A percentile compares a stretch with the other conserved stretches of the same genome.
Conservation (phyloP, 2,329 filamentous ascomycete species). For the Xylaria sp. region DNA sequence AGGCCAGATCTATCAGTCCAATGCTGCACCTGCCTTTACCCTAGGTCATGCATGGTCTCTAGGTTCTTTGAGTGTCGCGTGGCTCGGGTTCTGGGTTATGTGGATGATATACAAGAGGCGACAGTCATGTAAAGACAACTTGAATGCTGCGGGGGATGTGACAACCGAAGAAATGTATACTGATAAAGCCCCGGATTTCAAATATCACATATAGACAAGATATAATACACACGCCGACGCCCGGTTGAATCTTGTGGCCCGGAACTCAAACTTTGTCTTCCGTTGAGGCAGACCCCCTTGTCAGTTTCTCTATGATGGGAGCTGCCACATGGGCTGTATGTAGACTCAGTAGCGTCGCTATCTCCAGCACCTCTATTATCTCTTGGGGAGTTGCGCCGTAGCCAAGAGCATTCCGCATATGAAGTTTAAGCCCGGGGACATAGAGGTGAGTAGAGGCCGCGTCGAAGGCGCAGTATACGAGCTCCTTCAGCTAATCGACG, state of each 20-base stretch:
- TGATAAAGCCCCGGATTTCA: conserved; percentile 62
- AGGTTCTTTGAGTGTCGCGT: conserved; percentile 52
- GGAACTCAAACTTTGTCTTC: background rate
- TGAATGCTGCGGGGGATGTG: conserved; percentile 54
- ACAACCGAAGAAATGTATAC: conserved; percentile 59
- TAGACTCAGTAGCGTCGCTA: conserved; percentile 52
- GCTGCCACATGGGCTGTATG: conserved; percentile 49
- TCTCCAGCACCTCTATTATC: conserved; percentile 60
- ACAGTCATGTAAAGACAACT: conserved; percentile 47
- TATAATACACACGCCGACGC: background rate
- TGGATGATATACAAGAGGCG: conserved; percentile 50
- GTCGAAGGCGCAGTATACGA: conserved; percentile 62
- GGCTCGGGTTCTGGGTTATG: conserved; percentile 53
- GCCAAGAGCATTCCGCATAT: conserved; percentile 60
- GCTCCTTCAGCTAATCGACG: conserved; percentile 53
- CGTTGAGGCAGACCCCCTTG: conserved; percentile 3
- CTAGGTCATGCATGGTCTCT: conserved; percentile 53
- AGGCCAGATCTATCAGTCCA: conserved; percentile 47
- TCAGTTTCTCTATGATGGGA: conserved; percentile 46
- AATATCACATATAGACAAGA: conserved; percentile 56
- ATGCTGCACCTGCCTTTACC: conserved; percentile 41
- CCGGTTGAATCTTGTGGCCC: background rate
- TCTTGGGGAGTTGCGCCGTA: conserved; percentile 59
- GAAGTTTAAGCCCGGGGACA: conserved; percentile 58
- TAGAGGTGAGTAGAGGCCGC: conserved; percentile 60